Evolutionary conservation across 805 yeast genomes (phyloP).

Genomic region (Kodamaea jinghongensis): DNA sequence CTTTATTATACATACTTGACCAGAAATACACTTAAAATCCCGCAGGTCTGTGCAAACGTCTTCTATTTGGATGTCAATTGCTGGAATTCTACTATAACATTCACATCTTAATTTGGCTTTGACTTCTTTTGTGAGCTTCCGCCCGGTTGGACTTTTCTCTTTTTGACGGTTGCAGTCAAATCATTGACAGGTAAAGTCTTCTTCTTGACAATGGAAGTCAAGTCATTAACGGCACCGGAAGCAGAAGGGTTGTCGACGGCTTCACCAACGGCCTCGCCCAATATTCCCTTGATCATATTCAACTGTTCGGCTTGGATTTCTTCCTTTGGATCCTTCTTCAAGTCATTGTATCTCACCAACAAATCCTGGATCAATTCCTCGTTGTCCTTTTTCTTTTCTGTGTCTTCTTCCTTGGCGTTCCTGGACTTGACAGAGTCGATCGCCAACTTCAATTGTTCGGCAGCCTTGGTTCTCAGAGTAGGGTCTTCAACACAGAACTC

Average conservation of each 20-base stretch:
- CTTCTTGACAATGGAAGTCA: constrained; percentile 63
- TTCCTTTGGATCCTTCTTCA: constrained; percentile 49
- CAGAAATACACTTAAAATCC: no score
- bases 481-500: constrained; percentile 66
- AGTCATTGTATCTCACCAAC: constrained; percentile 53
- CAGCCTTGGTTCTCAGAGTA: constrained; percentile 46
- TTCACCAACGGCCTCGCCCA: constrained; percentile 44
- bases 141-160: constrained; percentile 27
- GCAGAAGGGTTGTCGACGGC: not conserved
- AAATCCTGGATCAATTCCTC: constrained; percentile 55
- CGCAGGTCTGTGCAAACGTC: no score
- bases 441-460: constrained; percentile 54
- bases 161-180: constrained; percentile 47
- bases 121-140: constrained; percentile 6
- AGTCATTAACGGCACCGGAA: constrained; percentile 50
- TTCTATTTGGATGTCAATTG: no score
- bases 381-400: constrained; percentile 39
- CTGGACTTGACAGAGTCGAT: constrained; percentile 38
- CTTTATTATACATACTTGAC: no score
- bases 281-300: constrained; percentile 53
- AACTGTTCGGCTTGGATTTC: constrained; percentile 50
- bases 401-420: constrained; percentile 41
- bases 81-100: not conserved
- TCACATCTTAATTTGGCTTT: constrained; percentile 2
- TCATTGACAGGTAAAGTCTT: constrained; percentile 17